These are phyloP conservation scores for Beverwykella pulmonaria DNA, from an alignment of 495 filamentous ascomycete genomes.

Conservation along the genomic window DNA sequence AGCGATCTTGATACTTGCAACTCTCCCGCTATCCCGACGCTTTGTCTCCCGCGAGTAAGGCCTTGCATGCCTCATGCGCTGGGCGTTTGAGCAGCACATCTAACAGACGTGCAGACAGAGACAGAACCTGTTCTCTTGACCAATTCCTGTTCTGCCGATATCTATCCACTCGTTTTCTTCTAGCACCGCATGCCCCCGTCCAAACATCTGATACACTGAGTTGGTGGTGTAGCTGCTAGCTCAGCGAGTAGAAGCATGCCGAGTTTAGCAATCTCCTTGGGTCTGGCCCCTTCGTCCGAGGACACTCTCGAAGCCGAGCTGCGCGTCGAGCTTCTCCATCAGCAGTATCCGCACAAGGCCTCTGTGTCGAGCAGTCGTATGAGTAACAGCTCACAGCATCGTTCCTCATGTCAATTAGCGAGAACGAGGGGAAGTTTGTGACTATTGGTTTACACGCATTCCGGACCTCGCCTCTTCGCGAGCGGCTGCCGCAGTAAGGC, in stretches of 20 bases:
- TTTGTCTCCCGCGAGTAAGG: neutral
- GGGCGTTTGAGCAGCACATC: too few species aligned
- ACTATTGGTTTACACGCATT: constrained; percentile 31
- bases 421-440: neutral
- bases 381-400: neutral
- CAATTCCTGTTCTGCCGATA: too few species aligned
- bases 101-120: too few species aligned
- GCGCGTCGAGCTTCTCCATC: constrained; percentile 36
- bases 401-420: neutral
- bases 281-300: constrained; percentile 14
- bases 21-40: neutral
- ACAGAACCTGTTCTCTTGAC: too few species aligned
- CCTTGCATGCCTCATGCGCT: neutral
- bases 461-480: constrained; percentile 17
- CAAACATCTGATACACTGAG: constrained; percentile 27
- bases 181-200: constrained; percentile 26
- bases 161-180: neutral
- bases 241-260: constrained; percentile 26
- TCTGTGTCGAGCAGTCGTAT: constrained; percentile 36
- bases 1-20: neutral
- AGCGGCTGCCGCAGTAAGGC: constrained; percentile 59
- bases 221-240: constrained; percentile 31
- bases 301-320: constrained; percentile 39
- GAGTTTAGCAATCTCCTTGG: constrained; percentile 31
- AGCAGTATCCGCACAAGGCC: constrained; percentile 62